Percentiles rank a stretch among this genome's conserved stretches.
Conservation (phyloP, 2,329 filamentous ascomycete species). For the Coniochaeta sp. region DNA sequence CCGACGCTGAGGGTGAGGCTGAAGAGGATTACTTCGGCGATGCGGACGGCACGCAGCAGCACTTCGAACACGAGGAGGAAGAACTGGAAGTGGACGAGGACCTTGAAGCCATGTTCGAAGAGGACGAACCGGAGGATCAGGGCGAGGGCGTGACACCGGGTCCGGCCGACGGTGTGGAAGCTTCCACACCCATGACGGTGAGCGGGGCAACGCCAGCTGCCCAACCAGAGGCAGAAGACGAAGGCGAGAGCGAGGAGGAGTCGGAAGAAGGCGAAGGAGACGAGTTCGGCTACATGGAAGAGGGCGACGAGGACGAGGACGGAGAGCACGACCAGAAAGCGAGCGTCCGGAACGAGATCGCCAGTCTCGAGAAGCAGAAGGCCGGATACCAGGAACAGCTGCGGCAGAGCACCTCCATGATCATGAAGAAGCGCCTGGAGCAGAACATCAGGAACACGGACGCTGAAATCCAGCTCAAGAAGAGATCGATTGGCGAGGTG, state of each 20-base stretch:
- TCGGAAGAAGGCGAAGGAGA: conserved; percentile 34
- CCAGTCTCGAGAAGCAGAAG: conserved; percentile 44
- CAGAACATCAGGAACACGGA: conserved; percentile 38
- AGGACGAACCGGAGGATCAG: conserved; percentile 34
- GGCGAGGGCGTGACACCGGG: conserved; percentile 9
- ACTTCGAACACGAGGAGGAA: conserved; percentile 25
- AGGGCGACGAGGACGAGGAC: conserved; percentile 46
- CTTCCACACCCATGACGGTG: conserved; percentile 36
- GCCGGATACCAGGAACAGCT: conserved; percentile 36
- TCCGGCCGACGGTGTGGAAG: conserved; percentile 29
- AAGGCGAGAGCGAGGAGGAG: conserved; percentile 38
- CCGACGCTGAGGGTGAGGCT: conserved; percentile 26
- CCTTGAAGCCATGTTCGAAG: conserved; percentile 1
- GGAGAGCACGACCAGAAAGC: conserved; percentile 47
- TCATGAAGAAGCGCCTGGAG: conserved; percentile 43
- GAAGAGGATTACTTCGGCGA: conserved; percentile 16
- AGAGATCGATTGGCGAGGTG: conserved; percentile 26
- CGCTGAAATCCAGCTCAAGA: conserved; percentile 30
- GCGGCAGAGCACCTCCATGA: conserved; percentile 34
- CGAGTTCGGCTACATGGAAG: conserved; percentile 42
- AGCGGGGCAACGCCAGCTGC: conserved; percentile 29
- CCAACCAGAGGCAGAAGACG: conserved; percentile 29
- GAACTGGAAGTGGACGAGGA: conserved; percentile 41
- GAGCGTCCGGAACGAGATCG: conserved; percentile 48
- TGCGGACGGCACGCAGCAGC: conserved; percentile 20